Percentiles rank a stretch among this genome's conserved stretches.
phyloP scores from a whole-genome alignment of 257 asterid species.

The Solanum ossicruentum region DNA sequence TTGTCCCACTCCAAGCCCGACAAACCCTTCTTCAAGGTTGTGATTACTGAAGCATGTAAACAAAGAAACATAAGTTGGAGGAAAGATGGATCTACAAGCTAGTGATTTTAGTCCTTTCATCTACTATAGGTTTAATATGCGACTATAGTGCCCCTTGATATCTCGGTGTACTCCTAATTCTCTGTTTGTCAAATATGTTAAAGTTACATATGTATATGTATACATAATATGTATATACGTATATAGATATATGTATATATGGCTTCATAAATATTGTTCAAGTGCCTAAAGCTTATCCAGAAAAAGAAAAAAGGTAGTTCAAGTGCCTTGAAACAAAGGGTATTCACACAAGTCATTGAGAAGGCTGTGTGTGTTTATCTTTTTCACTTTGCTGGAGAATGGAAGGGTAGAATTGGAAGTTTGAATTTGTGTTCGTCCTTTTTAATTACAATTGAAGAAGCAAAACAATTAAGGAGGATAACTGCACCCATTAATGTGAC shows the following conservation, averaged over 20 bases:
- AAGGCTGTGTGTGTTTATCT: background rate
- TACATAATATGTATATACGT: background rate
- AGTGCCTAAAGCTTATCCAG: background rate
- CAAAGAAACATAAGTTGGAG: background rate
- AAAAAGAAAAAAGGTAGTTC: background rate
- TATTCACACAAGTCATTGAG: background rate
- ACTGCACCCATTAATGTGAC: background rate
- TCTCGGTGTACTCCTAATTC: background rate
- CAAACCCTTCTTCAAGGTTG: background rate
- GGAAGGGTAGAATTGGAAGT: background rate
- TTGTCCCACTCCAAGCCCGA: background rate
- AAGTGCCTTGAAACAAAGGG: background rate
- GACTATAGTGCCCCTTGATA: background rate
- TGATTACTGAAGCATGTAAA: background rate
- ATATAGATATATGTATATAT: background rate
- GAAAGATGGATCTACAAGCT: background rate
- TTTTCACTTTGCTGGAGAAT: background rate
- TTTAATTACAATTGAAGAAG: background rate
- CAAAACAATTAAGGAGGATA: background rate
- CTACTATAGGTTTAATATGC: background rate
- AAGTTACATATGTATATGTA: background rate
- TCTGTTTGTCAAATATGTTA: background rate
- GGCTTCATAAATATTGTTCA: background rate
- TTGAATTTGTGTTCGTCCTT: background rate
- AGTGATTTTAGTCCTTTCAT: background rate